Percentiles rank a stretch among this genome's conserved stretches.
Conservation (phyloP, 2,329 filamentous ascomycete species). For the Claviceps sp. region DNA sequence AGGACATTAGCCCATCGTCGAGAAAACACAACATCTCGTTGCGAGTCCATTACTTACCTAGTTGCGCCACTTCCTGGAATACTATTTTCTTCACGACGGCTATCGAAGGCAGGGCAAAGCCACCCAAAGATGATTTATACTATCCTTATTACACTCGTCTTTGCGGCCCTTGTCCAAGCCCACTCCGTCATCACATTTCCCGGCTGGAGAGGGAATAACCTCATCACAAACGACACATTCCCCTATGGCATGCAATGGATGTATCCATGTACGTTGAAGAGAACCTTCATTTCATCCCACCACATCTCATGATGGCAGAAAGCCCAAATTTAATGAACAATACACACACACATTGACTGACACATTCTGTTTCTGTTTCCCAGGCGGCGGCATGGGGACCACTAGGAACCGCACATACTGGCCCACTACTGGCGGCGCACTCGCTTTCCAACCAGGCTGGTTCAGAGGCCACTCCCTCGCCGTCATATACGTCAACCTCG, state of each 20-base stretch:
- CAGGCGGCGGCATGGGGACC: conserved; percentile 71
- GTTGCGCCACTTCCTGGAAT: background rate
- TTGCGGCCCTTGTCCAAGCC: conserved; percentile 41
- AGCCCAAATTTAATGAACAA: background rate
- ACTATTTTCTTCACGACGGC: background rate
- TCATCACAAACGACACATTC: conserved; percentile 63
- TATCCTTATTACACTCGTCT: conserved; percentile 23
- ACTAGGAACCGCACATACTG: conserved; percentile 81
- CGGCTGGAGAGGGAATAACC: conserved; percentile 75
- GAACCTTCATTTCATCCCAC: background rate
- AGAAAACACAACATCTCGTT: background rate
- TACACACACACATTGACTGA: background rate
- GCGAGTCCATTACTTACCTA: background rate
- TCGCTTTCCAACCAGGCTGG: conserved; percentile 90
- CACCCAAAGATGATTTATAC: background rate
- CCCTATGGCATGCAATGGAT: conserved; percentile 93
- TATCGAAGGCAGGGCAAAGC: background rate
- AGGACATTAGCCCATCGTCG: background rate
- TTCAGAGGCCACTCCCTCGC: conserved; percentile 78
- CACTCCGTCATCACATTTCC: conserved; percentile 81
- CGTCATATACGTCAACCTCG: conserved; percentile 82
- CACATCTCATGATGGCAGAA: background rate
- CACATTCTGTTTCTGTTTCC: background rate
- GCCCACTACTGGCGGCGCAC: conserved; percentile 75
- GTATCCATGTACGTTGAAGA: conserved; percentile 66